Evolutionary conservation across 2,329 filamentous ascomycete species (phyloP).

Genomic region (Verticillium zaregamsianum): DNA sequence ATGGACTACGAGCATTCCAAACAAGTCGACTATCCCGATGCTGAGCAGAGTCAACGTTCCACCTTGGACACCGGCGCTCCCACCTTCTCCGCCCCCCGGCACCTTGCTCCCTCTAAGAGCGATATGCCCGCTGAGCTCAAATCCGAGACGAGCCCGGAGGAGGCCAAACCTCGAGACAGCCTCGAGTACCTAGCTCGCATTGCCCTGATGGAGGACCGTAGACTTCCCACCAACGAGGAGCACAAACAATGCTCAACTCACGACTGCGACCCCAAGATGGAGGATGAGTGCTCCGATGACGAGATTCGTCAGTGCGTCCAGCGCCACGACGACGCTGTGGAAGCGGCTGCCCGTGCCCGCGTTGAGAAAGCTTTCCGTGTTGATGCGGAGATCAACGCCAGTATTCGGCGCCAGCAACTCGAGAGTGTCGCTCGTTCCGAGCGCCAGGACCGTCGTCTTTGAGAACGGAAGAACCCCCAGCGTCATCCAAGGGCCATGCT

Average conservation of each 20-base stretch:
- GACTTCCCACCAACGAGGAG: background rate
- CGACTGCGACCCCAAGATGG: background rate
- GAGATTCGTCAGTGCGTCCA: background rate
- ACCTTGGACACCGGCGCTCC: background rate
- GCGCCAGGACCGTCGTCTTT: background rate
- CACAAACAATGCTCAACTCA: background rate
- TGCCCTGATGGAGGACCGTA: background rate
- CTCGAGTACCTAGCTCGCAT: background rate
- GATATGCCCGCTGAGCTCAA: background rate
- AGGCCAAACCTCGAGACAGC: background rate
- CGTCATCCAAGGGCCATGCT: background rate
- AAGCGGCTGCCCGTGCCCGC: background rate
- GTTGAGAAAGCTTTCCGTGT: background rate
- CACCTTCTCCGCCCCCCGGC: background rate
- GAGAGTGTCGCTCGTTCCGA: background rate
- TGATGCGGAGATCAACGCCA: background rate
- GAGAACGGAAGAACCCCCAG: background rate
- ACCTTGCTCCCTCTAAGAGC: background rate
- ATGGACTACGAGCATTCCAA: background rate
- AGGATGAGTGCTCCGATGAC: background rate
- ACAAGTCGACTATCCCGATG: background rate
- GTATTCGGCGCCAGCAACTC: background rate
- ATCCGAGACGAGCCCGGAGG: background rate
- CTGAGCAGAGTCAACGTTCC: background rate
- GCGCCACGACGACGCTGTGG: background rate